These are phyloP conservation scores for Xylaria intraflava DNA, from an alignment of 495 filamentous ascomycete species.

Conservation along the genomic window DNA sequence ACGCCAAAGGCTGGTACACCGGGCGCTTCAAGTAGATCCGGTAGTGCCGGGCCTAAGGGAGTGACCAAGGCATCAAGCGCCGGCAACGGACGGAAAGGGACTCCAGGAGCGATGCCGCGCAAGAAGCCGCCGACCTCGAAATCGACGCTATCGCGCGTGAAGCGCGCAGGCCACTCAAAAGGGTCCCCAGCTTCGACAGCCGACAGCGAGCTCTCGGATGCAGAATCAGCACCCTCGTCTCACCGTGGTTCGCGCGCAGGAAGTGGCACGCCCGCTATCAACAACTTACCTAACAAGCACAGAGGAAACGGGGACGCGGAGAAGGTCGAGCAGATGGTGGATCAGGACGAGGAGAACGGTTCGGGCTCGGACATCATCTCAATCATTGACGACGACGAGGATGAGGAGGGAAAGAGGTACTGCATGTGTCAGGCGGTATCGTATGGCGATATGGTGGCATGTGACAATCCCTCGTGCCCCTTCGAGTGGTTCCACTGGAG, in stretches of 20 bases:
- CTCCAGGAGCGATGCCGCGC: conserved; percentile 52
- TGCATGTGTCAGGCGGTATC: conserved; percentile 89
- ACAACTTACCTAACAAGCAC: conserved; percentile 18
- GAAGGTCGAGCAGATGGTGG: conserved; percentile 32
- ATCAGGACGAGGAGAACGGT: conserved; percentile 50
- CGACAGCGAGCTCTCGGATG: conserved; percentile 61
- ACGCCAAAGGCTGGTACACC: conserved; percentile 78
- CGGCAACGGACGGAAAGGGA: conserved; percentile 50
- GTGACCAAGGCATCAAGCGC: conserved; percentile 42
- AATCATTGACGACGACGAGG: conserved; percentile 76
- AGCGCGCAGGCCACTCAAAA: conserved; percentile 44
- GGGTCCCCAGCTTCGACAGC: conserved; percentile 52
- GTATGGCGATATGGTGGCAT: conserved; percentile 97
- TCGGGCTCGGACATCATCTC: conserved; percentile 55
- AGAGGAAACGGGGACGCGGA: conserved; percentile 15
- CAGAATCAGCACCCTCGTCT: conserved; percentile 49
- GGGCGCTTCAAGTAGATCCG: conserved; percentile 51
- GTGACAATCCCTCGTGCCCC: conserved; percentile 86
- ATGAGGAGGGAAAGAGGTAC: conserved; percentile 82
- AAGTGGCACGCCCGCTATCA: conserved; percentile 40
- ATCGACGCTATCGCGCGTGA: conserved; percentile 47
- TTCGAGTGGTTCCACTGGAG: conserved; percentile 99
- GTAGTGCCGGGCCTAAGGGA: conserved; percentile 62
- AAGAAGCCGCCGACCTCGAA: conserved; percentile 53
- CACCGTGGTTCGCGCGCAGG: conserved; percentile 29